Evolutionary conservation across 225 moss, liverwort and hornwort genomes (phyloP), one percentile per base, ranked within the genome.

Genomic region (Bryoerythrophyllum caledonicum): DNA sequence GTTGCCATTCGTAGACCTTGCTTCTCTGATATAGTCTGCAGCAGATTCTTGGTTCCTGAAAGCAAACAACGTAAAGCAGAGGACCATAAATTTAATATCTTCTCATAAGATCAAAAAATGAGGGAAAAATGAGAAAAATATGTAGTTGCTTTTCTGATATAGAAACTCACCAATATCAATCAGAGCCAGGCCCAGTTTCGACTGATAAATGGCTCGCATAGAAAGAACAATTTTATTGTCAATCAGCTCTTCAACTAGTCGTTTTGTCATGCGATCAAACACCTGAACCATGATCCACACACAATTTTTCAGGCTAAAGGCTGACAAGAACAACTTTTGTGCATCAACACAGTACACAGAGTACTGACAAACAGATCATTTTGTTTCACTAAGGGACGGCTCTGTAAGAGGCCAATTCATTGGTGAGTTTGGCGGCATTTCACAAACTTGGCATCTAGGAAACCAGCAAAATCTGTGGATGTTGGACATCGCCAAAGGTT

Each of bases 201-300:
- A 99, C 84, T 99, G 99, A 83, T 99, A 99, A 67, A 99, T 91
- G 25, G 99, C 89, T 26, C 95, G 87, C 87, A 99, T 86, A 48
- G 99, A 88, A 60, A 99, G 65, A 58, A 99, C 75, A 38, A 99
- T 99, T 76, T 93, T 99, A 49, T 84, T 89, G 78, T 95, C 99
- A 74, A 99, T 99, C 56, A 95, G 74, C 74, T 99, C 99, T 85
- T 99, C 95, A 38, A 90, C 89, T 69, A 99, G 25, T 56, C 90
- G 91, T 65, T 95, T 95, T 26, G 95, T 83, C 81, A 90, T 86
- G 76, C 99, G 90, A 83, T 99, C 95, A 71, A 95, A 99, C 1
- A 99, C 90, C 97, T 99, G 82, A 80, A 26, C 62, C 35, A 38
- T 49, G 48, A 49, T 52, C 37, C 71, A 74, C 53, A 70, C 70